Evolutionary conservation across 1,139 yeast genomes (phyloP).

Genomic region (Nakaseomyces uthaithaninus): DNA sequence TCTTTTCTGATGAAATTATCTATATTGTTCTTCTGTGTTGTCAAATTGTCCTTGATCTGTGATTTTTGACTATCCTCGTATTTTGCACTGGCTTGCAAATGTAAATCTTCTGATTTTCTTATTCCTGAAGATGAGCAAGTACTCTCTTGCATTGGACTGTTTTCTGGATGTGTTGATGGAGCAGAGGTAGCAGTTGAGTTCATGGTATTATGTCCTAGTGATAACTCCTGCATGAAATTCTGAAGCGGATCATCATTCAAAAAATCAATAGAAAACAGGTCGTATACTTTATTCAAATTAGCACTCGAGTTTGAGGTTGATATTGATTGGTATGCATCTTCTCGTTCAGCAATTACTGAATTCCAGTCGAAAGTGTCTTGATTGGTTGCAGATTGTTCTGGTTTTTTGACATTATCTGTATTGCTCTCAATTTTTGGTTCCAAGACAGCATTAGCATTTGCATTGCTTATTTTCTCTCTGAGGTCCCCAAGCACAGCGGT

Average conservation of each 20-base stretch:
- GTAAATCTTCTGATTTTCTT: constrained; percentile 6
- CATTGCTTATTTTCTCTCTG: too few species aligned
- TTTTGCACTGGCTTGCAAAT: constrained; percentile 6
- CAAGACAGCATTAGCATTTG: too few species aligned
- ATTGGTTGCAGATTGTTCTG: neutral
- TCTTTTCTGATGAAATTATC: constrained; percentile 11
- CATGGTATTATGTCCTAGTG: constrained; percentile 9
- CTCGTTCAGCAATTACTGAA: constrained; percentile 4
- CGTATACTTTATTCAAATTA: constrained; percentile 13
- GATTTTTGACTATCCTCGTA: constrained; percentile 13
- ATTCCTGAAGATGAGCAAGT: constrained; percentile 1
- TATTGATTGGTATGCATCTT: constrained; percentile 2
- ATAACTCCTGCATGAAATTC: constrained; percentile 22
- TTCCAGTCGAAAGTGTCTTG: constrained; percentile 3
- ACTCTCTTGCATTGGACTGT: constrained; percentile 3
- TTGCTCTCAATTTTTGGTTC: neutral
- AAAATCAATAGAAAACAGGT: constrained; percentile 20
- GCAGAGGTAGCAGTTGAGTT: constrained; percentile 6
- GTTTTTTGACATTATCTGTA: neutral
- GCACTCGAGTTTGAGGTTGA: constrained; percentile 6
- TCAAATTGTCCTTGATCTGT: constrained; percentile 17
- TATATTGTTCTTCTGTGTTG: constrained; percentile 19
- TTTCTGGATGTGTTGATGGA: constrained; percentile 27
- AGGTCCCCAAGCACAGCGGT: too few species aligned
- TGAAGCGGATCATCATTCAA: constrained; percentile 23